Evolutionary conservation across 441 rosid species (phyloP).

Genomic region (Gossypium gossypioides): DNA sequence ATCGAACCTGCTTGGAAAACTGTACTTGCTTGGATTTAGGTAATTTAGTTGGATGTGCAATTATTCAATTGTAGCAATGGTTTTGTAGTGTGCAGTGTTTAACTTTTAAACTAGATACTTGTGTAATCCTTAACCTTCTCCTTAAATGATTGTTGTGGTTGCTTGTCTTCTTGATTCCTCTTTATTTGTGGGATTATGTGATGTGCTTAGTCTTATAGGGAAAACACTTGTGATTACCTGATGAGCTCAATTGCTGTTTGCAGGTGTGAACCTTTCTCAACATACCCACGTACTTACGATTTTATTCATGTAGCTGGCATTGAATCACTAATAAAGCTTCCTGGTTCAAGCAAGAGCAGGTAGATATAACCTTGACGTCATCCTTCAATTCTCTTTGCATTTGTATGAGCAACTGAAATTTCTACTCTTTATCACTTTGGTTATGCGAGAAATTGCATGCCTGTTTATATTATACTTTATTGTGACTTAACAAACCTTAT

Average conservation of each 20-base stretch:
- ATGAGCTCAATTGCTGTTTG: constrained; percentile 18
- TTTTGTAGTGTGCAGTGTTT: not conserved
- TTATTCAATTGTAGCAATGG: not conserved
- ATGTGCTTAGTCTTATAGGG: not conserved
- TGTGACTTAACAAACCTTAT: not conserved
- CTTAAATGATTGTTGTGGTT: not conserved
- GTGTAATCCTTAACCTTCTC: not conserved
- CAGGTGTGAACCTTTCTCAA: constrained; percentile 99
- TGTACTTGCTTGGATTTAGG: not conserved
- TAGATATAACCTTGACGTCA: constrained; percentile 17
- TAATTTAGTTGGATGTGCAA: not conserved
- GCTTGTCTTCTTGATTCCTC: not conserved
- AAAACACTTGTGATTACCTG: not conserved
- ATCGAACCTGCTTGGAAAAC: not conserved
- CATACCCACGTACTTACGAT: constrained; percentile 90
- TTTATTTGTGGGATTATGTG: not conserved
- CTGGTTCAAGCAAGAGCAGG: constrained; percentile 60
- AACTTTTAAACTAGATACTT: not conserved
- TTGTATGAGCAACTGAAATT: not conserved
- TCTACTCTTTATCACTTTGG: not conserved
- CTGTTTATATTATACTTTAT: not conserved
- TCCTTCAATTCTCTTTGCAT: constrained; percentile 7
- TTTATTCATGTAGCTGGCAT: constrained; percentile 58
- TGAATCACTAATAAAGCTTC: constrained; percentile 54
- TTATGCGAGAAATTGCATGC: not conserved